Evolutionary conservation across 108 stramenopile species (phyloP), one percentile per base, ranked within the genome.

Genomic region (Nitzschia sp.): DNA sequence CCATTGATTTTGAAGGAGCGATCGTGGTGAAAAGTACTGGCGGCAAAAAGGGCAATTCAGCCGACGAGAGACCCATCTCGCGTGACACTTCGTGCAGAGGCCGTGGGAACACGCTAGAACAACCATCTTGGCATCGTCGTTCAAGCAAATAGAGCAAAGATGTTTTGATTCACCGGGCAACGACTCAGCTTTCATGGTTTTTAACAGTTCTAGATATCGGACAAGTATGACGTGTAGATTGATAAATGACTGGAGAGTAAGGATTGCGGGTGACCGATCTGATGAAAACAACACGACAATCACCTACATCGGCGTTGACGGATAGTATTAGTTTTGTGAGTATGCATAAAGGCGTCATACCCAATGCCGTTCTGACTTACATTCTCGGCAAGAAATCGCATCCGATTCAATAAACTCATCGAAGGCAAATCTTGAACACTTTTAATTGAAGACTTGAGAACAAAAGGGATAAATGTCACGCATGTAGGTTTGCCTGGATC

Each of bases 31-130:
- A 57, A 68, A 68, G 26, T 36, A 1, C 3, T 59, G 46, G 5
- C 66, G 58, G 32, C 74, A 75, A 63, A 75, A 75, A 2, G 74
- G 74, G 45, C 74, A 75, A 25, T 29, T 50, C 35, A 68, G 46
- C 36, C 53, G 47, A 11, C 32, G 25, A 8, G 22, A 23, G 44
- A 75, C 74, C 74, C 74, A 75, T 68, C 48, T 38, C 30, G 41
- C 41, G 45, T 52, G 55, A 46, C 74, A 75, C 15, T 33, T 35
- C 1, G 26, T 33, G 52, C 74, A 75, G 35, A 75, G 58, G 17
- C 34, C 50, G 45, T 75, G 74, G 17, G 41, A 45, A 34, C 74
- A 56, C 21, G 63, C 61, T 13, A 47, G 27, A n/a, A 75, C 58
- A 5, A 75, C 44, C 19, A 47, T 19, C 17, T 75, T 27, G 19